phyloP scores from a whole-genome alignment of 441 rosid genomes.

The Pelargonium myrrhifolium region DNA sequence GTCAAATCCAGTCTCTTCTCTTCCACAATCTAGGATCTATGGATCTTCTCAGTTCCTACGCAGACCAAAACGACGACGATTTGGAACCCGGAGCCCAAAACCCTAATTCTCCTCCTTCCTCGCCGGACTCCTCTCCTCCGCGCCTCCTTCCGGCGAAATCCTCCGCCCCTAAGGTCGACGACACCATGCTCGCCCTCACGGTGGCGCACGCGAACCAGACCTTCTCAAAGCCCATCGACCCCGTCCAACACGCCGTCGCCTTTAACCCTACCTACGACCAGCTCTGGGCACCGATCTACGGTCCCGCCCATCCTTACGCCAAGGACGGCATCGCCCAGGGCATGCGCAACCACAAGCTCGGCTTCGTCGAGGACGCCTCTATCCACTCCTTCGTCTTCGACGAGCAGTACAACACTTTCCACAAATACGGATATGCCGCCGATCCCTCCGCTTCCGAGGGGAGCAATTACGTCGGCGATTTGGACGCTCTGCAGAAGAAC shows the following conservation, averaged over 20 bases:
- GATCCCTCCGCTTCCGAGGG: conserved; percentile 67
- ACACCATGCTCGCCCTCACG: conserved; percentile 75
- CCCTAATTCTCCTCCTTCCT: conserved; percentile 25
- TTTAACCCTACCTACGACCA: conserved; percentile 87
- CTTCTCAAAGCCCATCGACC: conserved; percentile 67
- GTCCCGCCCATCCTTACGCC: conserved; percentile 91
- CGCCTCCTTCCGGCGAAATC: conserved; percentile 69
- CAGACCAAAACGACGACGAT: conserved; percentile 34
- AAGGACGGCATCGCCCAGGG: conserved; percentile 93
- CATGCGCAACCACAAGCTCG: conserved; percentile 94
- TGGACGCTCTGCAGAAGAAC: conserved; percentile 54
- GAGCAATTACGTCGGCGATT: conserved; percentile 68
- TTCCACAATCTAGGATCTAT: conserved; percentile 19
- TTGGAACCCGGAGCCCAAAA: conserved; percentile 17
- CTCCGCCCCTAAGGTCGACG: conserved; percentile 83
- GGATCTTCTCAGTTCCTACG: conserved; percentile 58
- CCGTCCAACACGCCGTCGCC: conserved; percentile 61
- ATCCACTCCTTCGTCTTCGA: conserved; percentile 80
- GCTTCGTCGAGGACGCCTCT: conserved; percentile 89
- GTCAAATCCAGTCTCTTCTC: background rate
- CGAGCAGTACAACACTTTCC: conserved; percentile 91
- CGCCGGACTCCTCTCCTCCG: conserved; percentile 80
- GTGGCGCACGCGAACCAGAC: conserved; percentile 50
- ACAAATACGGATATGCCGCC: conserved; percentile 77
- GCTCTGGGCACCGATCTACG: conserved; percentile 88